These are phyloP conservation scores for Colletotrichum sublineola DNA, from an alignment of 2,329 filamentous ascomycete species.

Conservation along the genomic window DNA sequence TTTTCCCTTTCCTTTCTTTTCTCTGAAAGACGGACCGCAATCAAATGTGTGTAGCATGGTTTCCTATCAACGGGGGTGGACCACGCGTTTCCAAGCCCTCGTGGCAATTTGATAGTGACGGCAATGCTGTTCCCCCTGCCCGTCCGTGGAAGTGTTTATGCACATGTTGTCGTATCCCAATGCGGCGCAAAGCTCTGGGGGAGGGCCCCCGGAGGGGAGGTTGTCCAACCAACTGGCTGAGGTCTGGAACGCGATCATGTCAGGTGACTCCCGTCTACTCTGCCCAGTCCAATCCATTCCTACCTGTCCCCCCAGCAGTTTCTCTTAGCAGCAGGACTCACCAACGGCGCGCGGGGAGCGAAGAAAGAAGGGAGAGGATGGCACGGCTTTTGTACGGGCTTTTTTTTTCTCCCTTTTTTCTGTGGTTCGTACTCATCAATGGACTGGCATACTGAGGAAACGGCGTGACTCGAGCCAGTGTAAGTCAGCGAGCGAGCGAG, in stretches of 20 bases:
- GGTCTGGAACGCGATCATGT: slow-evolving; percentile 27
- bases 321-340: not conserved
- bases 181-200: not conserved
- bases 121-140: not conserved
- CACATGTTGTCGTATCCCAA: not conserved
- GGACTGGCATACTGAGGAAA: not conserved
- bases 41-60: not conserved
- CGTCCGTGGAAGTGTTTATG: not conserved
- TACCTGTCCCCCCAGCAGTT: not conserved
- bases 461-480: not conserved
- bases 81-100: slow-evolving; percentile 29
- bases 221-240: not conserved
- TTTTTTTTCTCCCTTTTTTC: too few species aligned
- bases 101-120: slow-evolving; percentile 22
- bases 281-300: not conserved
- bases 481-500: not conserved
- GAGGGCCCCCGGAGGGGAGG: not conserved
- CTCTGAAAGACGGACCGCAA: slow-evolving; percentile 1
- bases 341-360: slow-evolving; percentile 7
- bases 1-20: not conserved
- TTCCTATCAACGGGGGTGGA: not conserved
- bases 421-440: not conserved
- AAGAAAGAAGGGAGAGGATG: not conserved
- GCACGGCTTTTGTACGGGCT: not conserved
- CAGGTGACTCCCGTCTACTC: slow-evolving; percentile 30